These are phyloP conservation scores for Pholiota microspora DNA, from an alignment of 768 basidiomycete genomes.

Conservation along the genomic window DNA sequence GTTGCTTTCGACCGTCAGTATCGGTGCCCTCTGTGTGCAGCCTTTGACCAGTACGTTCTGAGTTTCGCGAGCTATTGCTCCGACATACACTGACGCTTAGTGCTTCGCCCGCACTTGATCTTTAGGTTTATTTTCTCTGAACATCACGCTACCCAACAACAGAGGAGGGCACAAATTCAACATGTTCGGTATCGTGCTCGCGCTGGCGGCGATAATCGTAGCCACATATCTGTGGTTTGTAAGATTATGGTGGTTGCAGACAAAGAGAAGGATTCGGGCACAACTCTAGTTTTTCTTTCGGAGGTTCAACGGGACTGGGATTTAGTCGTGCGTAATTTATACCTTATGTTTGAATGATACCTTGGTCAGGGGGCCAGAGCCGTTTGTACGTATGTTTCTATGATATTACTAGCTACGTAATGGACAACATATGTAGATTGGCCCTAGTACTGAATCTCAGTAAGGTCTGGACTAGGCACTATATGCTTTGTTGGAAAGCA, in stretches of 20 bases:
- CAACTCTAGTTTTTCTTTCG: neutral
- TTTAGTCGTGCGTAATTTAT: constrained; percentile 1
- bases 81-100: too few species aligned
- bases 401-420: too few species aligned
- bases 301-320: neutral
- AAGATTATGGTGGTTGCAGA: constrained; percentile 62
- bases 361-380: neutral
- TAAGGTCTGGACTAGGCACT: too few species aligned
- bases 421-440: too few species aligned
- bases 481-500: too few species aligned
- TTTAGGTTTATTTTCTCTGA: constrained; percentile 36
- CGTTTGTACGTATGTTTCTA: too few species aligned
- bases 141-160: constrained; percentile 64
- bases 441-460: too few species aligned
- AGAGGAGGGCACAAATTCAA: constrained; percentile 32
- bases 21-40: constrained; percentile 66
- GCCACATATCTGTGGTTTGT: constrained; percentile 44
- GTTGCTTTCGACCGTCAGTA: constrained; percentile 60
- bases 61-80: too few species aligned
- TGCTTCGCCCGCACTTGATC: too few species aligned
- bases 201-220: constrained; percentile 43
- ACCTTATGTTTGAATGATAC: neutral
- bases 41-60: constrained; percentile 51
- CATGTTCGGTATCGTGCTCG: constrained; percentile 56
- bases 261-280: constrained; percentile 34